A percentile compares a stretch with the other conserved stretches of the same genome.
Evolutionary conservation across 192 early-diverging fungal genomes (phyloP).

Genomic region (Coemansia sp.): DNA sequence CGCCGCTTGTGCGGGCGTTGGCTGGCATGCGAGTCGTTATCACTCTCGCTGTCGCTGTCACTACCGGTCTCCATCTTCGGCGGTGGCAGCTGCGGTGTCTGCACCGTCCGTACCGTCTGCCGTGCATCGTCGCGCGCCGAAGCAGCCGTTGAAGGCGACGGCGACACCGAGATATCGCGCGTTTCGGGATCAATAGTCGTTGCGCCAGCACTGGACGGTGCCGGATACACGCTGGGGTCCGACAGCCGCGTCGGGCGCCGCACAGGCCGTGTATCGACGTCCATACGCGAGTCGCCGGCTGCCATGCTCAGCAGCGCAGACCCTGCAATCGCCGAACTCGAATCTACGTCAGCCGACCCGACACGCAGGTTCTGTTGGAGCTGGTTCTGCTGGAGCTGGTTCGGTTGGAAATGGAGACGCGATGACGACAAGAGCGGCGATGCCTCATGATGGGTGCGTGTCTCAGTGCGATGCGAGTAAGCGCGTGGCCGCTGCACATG

Average conservation of each 20-base stretch:
- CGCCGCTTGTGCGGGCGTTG: slow-evolving; percentile 33
- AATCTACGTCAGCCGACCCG: slow-evolving; percentile 26
- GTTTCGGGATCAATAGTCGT: slow-evolving; percentile 34
- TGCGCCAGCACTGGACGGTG: slow-evolving; percentile 13
- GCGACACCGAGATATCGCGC: slow-evolving; percentile 52
- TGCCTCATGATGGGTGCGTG: slow-evolving; percentile 28
- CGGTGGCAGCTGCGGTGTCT: background rate
- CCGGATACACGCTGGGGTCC: slow-evolving; percentile 45
- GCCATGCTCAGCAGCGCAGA: slow-evolving; percentile 57
- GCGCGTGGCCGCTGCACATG: slow-evolving; percentile 40
- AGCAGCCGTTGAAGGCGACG: slow-evolving; percentile 39
- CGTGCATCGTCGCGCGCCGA: slow-evolving; percentile 1
- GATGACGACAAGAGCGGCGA: slow-evolving; percentile 34
- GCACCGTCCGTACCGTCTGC: background rate
- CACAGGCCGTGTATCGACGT: slow-evolving; percentile 15
- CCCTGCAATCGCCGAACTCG: slow-evolving; percentile 50
- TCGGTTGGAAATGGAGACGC: slow-evolving; percentile 4
- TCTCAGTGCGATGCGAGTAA: slow-evolving; percentile 50
- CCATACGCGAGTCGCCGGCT: slow-evolving; percentile 34
- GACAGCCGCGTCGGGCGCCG: slow-evolving; percentile 41
- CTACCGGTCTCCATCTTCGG: background rate
- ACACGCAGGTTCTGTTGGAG: slow-evolving; percentile 5
- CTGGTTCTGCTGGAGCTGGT: slow-evolving; percentile 4
- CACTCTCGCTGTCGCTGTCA: slow-evolving; percentile 6
- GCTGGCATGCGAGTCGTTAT: slow-evolving; percentile 8